These are phyloP conservation scores for Debaryomyces singareniensis DNA, from an alignment of 1,139 yeast species.

Conservation along the genomic window DNA sequence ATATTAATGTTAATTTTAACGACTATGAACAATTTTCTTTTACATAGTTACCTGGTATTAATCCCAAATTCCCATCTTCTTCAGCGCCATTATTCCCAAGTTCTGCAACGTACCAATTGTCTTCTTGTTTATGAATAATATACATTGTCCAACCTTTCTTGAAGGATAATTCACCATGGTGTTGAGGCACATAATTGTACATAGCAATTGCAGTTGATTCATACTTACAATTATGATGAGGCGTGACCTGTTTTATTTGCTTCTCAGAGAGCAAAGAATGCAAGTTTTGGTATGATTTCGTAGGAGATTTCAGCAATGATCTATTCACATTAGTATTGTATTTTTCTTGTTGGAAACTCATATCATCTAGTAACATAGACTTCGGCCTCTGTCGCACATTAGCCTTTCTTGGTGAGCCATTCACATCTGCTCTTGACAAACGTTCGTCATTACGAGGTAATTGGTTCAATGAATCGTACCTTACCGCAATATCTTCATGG, in stretches of 20 bases:
- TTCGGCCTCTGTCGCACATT: constrained; percentile 26
- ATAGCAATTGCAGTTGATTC: constrained; percentile 59
- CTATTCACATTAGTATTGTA: constrained; percentile 9
- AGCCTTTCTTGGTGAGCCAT: constrained; percentile 5
- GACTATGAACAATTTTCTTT: too few relatives aligned
- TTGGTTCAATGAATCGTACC: constrained; percentile 24
- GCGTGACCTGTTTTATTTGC: constrained; percentile 13
- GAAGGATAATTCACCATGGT: constrained; percentile 74
- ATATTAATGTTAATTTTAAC: too few relatives aligned
- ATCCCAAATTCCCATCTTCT: constrained; percentile 46
- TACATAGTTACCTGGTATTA: constrained; percentile 77
- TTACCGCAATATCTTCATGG: constrained; percentile 30
- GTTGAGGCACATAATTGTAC: constrained; percentile 68
- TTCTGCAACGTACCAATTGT: constrained; percentile 89
- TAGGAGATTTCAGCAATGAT: constrained; percentile 22
- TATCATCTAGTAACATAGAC: constrained; percentile 28
- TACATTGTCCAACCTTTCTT: constrained; percentile 69
- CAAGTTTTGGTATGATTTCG: constrained; percentile 28
- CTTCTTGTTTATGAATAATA: constrained; percentile 71
- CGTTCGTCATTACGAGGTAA: constrained; percentile 7
- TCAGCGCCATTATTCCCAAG: constrained; percentile 49
- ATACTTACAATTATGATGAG: constrained; percentile 45
- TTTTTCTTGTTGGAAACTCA: neutral
- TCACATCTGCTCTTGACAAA: constrained; percentile 3
- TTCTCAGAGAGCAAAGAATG: constrained; percentile 21